A percentile compares a stretch with the other conserved stretches of the same genome.
Conservation (phyloP, 2,329 filamentous ascomycete genomes). For the Samsoniella hepiali region DNA sequence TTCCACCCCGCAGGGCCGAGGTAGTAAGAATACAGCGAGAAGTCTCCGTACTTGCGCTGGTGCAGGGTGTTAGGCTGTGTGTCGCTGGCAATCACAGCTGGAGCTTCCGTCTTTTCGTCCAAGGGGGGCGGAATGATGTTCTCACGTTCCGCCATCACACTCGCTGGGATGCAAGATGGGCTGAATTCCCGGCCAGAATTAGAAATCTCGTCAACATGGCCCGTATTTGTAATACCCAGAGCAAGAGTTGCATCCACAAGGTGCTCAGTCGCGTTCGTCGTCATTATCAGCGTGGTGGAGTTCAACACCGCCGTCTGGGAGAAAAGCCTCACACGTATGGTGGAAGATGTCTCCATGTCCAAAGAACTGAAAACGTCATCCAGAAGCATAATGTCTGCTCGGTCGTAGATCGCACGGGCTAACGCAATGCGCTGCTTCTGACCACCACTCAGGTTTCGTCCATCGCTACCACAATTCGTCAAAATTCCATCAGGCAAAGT, state of each 20-base stretch:
- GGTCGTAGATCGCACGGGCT: slow-evolving; percentile 31
- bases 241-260: slow-evolving; percentile 13
- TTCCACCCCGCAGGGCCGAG: background rate
- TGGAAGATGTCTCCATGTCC: slow-evolving; percentile 22
- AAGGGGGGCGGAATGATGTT: slow-evolving; percentile 21
- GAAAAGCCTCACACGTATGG: slow-evolving; percentile 25
- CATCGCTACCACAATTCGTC: slow-evolving; percentile 35
- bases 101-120: slow-evolving; percentile 10
- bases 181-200: background rate
- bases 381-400: slow-evolving; percentile 25
- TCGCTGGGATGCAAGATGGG: background rate
- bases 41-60: background rate
- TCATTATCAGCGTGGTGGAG: slow-evolving; percentile 23
- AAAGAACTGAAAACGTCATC: slow-evolving; percentile 34
- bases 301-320: background rate
- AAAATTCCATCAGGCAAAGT: slow-evolving; percentile 32
- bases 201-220: background rate
- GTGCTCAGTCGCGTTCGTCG: slow-evolving; percentile 23
- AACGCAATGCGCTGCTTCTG: slow-evolving; percentile 22
- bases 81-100: background rate
- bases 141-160: background rate
- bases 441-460: slow-evolving; percentile 35
- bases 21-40: slow-evolving; percentile 1
- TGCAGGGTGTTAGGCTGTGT: background rate
- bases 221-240: background rate